Percentiles rank a stretch among this genome's conserved stretches.
Evolutionary conservation across 441 rosid genomes (phyloP).

Genomic region (Gossypium gossypioides): DNA sequence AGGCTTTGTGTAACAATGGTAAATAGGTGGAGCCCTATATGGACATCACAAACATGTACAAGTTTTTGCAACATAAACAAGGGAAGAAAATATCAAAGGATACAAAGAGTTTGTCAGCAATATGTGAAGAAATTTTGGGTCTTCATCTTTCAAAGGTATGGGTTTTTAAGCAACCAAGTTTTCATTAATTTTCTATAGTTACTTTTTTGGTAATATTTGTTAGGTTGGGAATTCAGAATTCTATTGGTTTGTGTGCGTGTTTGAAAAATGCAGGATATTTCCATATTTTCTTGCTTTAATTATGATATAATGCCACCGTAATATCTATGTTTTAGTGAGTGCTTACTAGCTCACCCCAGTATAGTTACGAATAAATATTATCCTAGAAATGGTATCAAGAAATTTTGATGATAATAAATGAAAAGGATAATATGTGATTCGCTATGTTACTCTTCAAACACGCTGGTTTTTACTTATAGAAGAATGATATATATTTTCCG

Average conservation of each 20-base stretch:
- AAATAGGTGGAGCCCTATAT: constrained; percentile 68
- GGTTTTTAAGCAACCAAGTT: constrained; percentile 5
- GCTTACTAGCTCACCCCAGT: not conserved
- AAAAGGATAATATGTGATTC: not conserved
- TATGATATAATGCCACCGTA: not conserved
- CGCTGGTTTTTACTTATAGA: not conserved
- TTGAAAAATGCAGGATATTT: not conserved
- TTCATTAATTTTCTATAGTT: not conserved
- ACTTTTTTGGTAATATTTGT: not conserved
- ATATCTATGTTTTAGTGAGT: not conserved
- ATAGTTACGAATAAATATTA: not conserved
- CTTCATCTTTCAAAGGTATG: constrained; percentile 72
- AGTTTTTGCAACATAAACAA: constrained; percentile 42
- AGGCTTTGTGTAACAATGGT: constrained; percentile 18
- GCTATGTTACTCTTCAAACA: not conserved
- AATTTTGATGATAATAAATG: not conserved
- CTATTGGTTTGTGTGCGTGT: not conserved
- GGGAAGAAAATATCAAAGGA: constrained; percentile 55
- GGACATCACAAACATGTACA: constrained; percentile 49
- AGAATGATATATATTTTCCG: not conserved
- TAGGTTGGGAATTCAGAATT: not conserved
- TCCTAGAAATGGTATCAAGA: not conserved
- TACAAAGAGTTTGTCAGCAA: constrained; percentile 61
- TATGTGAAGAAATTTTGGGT: constrained; percentile 59
- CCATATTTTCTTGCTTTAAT: not conserved